A percentile compares a stretch with the other conserved stretches of the same genome.
phyloP scores from a whole-genome alignment of 2,329 filamentous ascomycete species.

The Fusarium tanahbumbuense region DNA sequence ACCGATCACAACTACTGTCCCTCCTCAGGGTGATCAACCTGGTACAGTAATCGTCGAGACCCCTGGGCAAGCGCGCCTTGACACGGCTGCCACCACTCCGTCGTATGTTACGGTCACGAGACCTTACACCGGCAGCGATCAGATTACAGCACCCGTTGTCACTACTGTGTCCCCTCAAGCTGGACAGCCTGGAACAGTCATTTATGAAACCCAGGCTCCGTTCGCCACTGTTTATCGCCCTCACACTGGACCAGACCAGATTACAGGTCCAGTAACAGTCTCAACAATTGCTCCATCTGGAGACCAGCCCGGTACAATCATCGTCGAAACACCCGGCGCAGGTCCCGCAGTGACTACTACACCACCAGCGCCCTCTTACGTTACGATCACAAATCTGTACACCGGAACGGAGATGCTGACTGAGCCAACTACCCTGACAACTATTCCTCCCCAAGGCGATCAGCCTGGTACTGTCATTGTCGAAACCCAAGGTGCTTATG shows the following conservation, averaged over 20 bases:
- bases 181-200: slow-evolving; percentile 25
- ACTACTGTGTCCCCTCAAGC: slow-evolving; percentile 18
- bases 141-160: slow-evolving; percentile 9
- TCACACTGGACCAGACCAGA: slow-evolving; percentile 15
- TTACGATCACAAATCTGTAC: slow-evolving; percentile 22
- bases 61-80: neutral
- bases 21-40: slow-evolving; percentile 22
- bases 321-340: slow-evolving; percentile 15
- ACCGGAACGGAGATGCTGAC: slow-evolving; percentile 21
- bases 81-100: neutral
- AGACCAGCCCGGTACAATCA: slow-evolving; percentile 24
- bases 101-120: slow-evolving; percentile 27
- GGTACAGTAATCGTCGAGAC: slow-evolving; percentile 31
- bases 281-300: slow-evolving; percentile 19
- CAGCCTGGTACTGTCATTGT: slow-evolving; percentile 24
- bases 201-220: slow-evolving; percentile 24
- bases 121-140: slow-evolving; percentile 12
- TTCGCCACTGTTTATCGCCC: slow-evolving; percentile 13
- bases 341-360: slow-evolving; percentile 21
- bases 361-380: slow-evolving; percentile 19
- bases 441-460: slow-evolving; percentile 14
- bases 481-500: slow-evolving; percentile 12
- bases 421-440: slow-evolving; percentile 17
- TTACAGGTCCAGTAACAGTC: slow-evolving; percentile 26
- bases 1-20: slow-evolving; percentile 14